phyloP scores from a whole-genome alignment of 352 stramenopile genomes.

The Blastocystis sp. region DNA sequence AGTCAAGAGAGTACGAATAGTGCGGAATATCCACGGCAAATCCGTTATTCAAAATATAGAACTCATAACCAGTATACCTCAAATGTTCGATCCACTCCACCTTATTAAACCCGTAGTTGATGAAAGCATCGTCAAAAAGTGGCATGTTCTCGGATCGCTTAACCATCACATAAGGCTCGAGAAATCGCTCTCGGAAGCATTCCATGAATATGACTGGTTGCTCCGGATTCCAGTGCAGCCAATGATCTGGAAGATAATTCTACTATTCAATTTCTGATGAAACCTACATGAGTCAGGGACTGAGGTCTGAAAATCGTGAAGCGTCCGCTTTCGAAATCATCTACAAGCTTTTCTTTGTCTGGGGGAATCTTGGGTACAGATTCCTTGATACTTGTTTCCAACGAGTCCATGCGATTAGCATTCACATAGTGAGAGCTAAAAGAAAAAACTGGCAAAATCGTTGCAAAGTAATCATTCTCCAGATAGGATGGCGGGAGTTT shows the following conservation, averaged over 20 bases:
- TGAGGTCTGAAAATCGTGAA: background rate
- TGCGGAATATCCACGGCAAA: conserved; percentile 55
- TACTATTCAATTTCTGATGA: background rate
- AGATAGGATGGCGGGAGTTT: conserved; percentile 19
- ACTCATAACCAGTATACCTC: conserved; percentile 34
- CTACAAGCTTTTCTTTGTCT: background rate
- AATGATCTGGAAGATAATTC: conserved; percentile 30
- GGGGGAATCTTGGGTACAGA: background rate
- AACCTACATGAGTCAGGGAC: conserved; percentile 2
- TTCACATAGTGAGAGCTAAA: background rate
- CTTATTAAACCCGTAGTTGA: conserved; percentile 63
- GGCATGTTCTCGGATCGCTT: background rate
- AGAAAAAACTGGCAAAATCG: conserved; percentile 27
- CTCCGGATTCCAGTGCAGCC: background rate
- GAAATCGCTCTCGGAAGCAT: background rate
- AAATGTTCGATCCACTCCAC: conserved; percentile 58
- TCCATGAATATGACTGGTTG: background rate
- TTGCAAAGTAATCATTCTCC: background rate
- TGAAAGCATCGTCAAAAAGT: conserved; percentile 46
- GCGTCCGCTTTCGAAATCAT: background rate
- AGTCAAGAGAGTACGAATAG: background rate
- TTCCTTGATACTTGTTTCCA: background rate
- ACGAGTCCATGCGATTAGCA: background rate
- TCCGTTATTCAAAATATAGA: background rate
- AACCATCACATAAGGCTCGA: conserved; percentile 53